phyloP scores from a whole-genome alignment of 352 stramenopile species.

The Phytophthora vignae region DNA sequence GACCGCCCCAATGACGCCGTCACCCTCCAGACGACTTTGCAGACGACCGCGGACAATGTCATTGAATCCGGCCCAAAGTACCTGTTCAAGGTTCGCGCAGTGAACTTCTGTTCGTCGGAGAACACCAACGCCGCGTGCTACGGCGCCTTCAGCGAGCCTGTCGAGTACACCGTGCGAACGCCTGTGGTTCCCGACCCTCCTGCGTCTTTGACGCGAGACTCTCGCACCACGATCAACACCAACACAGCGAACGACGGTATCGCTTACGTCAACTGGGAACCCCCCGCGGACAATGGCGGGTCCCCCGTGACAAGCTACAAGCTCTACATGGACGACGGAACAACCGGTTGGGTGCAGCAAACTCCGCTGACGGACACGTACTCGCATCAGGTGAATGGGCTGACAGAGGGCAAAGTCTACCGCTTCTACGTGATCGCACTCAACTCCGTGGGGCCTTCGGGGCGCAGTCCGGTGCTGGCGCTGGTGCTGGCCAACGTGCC shows the following conservation, averaged over 20 bases:
- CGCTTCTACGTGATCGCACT: slow-evolving; percentile 92
- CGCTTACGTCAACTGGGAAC: slow-evolving; percentile 82
- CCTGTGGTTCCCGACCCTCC: slow-evolving; percentile 88
- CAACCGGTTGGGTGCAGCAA: slow-evolving; percentile 51
- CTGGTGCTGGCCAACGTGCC: slow-evolving; percentile 89
- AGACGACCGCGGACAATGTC: slow-evolving; percentile 81
- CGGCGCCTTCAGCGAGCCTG: slow-evolving; percentile 88
- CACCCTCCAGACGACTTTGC: slow-evolving; percentile 76
- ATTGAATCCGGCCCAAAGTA: slow-evolving; percentile 94
- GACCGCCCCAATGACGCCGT: slow-evolving; percentile 90
- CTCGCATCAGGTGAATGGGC: slow-evolving; percentile 45
- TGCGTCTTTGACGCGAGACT: slow-evolving; percentile 64
- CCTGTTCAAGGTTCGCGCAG: slow-evolving; percentile 93
- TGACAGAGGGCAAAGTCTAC: slow-evolving; percentile 91
- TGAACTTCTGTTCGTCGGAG: slow-evolving; percentile 94
- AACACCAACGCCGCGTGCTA: slow-evolving; percentile 84
- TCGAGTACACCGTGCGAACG: slow-evolving; percentile 91
- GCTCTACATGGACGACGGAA: slow-evolving; percentile 90
- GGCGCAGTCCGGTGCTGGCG: slow-evolving; percentile 86
- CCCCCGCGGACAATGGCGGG: slow-evolving; percentile 94
- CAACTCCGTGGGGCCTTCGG: slow-evolving; percentile 87
- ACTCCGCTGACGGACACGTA: slow-evolving; percentile 54
- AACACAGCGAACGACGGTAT: slow-evolving; percentile 57
- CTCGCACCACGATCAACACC: slow-evolving; percentile 74
- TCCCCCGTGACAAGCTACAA: slow-evolving; percentile 92